Conservation (phyloP, 208 protist genomes). For the Acanthamoeba castellanii region DNA sequence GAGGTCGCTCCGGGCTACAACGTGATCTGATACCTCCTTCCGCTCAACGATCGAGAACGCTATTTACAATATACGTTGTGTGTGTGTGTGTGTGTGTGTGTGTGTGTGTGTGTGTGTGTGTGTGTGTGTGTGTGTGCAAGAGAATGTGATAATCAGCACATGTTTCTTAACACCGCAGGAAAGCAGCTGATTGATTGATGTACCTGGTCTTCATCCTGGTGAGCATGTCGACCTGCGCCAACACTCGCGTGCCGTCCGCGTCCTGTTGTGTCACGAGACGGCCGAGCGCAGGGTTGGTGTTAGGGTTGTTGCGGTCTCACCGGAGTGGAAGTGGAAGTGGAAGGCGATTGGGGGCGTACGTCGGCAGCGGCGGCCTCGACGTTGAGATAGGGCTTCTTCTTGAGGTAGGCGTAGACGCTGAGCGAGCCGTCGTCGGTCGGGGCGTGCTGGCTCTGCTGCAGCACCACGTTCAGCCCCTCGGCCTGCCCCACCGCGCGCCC, state of each 20-base stretch:
- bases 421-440: constrained; percentile 42
- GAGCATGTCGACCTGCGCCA: constrained; percentile 56
- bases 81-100: too few species aligned
- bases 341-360: not conserved
- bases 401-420: constrained; percentile 50
- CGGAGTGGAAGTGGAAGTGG: not conserved
- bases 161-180: too few species aligned
- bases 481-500: not conserved
- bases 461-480: constrained; percentile 35
- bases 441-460: constrained; percentile 49
- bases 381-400: constrained; percentile 63
- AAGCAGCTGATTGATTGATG: too few species aligned
- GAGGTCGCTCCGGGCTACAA: too few species aligned
- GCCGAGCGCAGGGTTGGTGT: not conserved
- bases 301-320: not conserved
- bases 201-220: constrained; percentile 8
- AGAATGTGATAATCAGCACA: too few species aligned
- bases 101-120: too few species aligned
- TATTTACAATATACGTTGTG: not conserved
- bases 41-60: too few species aligned
- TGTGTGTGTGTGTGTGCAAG: too few species aligned
- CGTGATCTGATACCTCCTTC: too few species aligned
- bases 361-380: constrained; percentile 55
- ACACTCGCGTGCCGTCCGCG: not conserved
- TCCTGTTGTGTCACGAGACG: not conserved